Base-by-base conservation (phyloP, 306 rosid species). In the Senna siamea region DNA sequence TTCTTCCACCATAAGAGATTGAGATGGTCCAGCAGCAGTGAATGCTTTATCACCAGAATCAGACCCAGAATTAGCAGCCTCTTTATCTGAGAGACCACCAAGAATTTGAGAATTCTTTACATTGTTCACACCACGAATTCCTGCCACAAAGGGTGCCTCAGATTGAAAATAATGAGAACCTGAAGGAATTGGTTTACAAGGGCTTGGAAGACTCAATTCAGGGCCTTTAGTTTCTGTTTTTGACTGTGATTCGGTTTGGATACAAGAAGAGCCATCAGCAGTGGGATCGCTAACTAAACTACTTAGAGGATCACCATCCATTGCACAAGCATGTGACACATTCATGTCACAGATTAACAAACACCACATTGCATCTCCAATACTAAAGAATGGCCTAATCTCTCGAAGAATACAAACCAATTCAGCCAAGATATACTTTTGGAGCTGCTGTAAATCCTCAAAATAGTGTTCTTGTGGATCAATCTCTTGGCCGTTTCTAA, bases 311-410 rank as follows among this genome's bases (percentile, higher is more conserved):
- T 89, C 90, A 46, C 87, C 82, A 15, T 89, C 96, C 87, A 87
- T 80, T 64, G 96, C 93, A 76, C 97, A 89, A 64, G 97, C 97
- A 77, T 87, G 93, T 74, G 97, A 87, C 19, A 89, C 92, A 83
- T 83, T 86, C 92, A 89, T 87, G 73, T 92, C 97, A 46, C 90
- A 84, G 2, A 89, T 82, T 69, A 92, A 79, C 84, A 92, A 80
- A 81, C 92, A 88, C 97, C 97, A 89, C 97, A 92, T 87, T 78
- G 97, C 96, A 85, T 92, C 96, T 20, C 96, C 97, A 15, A 82
- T 77, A 84, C 90, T 89, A 81, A 89, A 92, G 82, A 86, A 87
- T 76, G 96, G 97, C 72, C 90, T 83, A 70, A 92, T 85, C 84
- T 86, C 97, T 62, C 81, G 85, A 66, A 92, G 93, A 80, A 89